These are phyloP conservation scores for Trichocladium uniseriatum DNA, from an alignment of 495 filamentous ascomycete genomes.

Conservation along the genomic window DNA sequence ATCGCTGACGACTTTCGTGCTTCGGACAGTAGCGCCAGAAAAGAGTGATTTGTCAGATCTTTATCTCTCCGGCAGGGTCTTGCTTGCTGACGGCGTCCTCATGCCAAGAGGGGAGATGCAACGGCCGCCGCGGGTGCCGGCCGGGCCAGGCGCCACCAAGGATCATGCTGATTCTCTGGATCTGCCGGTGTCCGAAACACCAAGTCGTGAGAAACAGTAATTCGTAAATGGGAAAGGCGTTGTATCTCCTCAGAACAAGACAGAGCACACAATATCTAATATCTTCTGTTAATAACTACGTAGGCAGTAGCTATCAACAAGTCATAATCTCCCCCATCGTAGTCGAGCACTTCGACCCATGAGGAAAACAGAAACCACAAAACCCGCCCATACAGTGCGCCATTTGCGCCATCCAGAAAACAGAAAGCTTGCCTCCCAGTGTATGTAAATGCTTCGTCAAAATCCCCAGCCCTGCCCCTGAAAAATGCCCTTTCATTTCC, in stretches of 20 bases:
- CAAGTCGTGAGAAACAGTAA: no score
- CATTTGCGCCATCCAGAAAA: neutral
- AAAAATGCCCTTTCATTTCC: neutral
- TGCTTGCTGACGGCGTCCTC: neutral
- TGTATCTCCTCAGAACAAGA: neutral
- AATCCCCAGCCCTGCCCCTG: neutral
- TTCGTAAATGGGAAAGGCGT: no score
- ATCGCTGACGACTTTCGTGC: neutral
- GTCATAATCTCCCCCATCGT: neutral
- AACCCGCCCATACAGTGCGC: slow-evolving; percentile 4
- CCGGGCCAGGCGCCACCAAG: no score
- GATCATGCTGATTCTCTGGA: neutral
- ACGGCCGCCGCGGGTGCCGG: neutral
- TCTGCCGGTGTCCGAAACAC: no score
- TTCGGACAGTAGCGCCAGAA: neutral
- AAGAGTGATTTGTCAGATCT: slow-evolving; percentile 1
- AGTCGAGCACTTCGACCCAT: slow-evolving; percentile 18
- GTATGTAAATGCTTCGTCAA: neutral
- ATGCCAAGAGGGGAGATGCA: neutral
- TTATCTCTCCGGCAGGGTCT: neutral
- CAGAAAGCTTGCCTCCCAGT: neutral
- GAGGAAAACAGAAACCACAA: neutral
- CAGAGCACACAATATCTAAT: no score
- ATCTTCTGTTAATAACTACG: no score
- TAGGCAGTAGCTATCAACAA: no score